These are phyloP conservation scores for Lepiota brunneoincarnata DNA, from an alignment of 768 basidiomycete species.

Conservation along the genomic window DNA sequence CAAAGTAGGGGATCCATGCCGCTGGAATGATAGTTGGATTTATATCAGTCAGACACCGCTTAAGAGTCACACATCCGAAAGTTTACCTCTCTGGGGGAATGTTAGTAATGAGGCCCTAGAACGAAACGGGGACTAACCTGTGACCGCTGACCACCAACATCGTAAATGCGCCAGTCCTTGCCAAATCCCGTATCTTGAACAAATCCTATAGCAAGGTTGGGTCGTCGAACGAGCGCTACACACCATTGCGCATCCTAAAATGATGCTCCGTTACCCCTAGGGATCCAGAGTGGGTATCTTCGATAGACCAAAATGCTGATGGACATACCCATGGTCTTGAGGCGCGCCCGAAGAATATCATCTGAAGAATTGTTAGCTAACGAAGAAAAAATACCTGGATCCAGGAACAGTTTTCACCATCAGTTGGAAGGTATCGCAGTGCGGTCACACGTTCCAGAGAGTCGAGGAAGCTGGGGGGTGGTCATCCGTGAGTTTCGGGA, in stretches of 20 bases:
- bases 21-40: conserved; percentile 29
- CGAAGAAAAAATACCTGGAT: background rate
- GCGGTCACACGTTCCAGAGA: conserved; percentile 60
- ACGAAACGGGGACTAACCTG: conserved; percentile 39
- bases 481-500: background rate
- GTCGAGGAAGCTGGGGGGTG: conserved; percentile 65
- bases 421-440: conserved; percentile 60
- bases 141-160: conserved; percentile 65
- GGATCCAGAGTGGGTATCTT: background rate
- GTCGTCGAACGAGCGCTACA: conserved; percentile 13
- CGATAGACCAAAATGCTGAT: background rate
- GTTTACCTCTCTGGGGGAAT: conserved; percentile 27
- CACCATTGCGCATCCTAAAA: conserved; percentile 55
- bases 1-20: conserved; percentile 60
- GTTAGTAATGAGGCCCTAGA: background rate
- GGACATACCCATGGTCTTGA: conserved; percentile 50
- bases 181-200: conserved; percentile 22
- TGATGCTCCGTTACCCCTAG: conserved; percentile 68
- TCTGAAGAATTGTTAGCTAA: conserved; percentile 33
- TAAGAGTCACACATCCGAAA: background rate
- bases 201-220: conserved; percentile 1
- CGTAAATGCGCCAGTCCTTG: conserved; percentile 45
- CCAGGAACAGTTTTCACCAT: conserved; percentile 40
- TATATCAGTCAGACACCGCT: background rate
- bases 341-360: conserved; percentile 67